phyloP scores from a whole-genome alignment of 2,329 filamentous ascomycete genomes.

The Thermoascus crustaceus region DNA sequence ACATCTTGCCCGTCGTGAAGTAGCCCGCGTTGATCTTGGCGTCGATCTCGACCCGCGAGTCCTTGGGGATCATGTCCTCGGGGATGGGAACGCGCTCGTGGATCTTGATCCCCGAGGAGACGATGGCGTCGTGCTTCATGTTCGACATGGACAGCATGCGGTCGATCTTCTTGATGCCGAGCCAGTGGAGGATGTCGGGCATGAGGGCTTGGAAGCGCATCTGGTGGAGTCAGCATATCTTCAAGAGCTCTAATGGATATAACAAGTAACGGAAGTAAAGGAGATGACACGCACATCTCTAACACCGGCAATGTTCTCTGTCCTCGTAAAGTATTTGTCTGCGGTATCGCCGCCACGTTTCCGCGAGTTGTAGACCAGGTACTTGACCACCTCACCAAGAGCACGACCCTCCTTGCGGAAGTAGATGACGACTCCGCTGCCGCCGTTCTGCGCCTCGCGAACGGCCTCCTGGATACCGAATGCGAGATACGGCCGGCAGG shows the following conservation, averaged over 20 bases:
- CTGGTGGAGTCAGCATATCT: slow-evolving; percentile 26
- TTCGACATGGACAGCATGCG: slow-evolving; percentile 98
- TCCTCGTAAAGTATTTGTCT: slow-evolving; percentile 74
- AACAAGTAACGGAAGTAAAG: slow-evolving; percentile 20
- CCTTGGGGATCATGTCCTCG: slow-evolving; percentile 85
- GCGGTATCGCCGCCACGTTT: slow-evolving; percentile 33
- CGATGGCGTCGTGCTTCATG: slow-evolving; percentile 47
- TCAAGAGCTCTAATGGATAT: not conserved
- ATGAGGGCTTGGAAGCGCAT: slow-evolving; percentile 98
- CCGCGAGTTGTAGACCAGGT: slow-evolving; percentile 56
- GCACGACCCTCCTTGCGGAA: slow-evolving; percentile 97
- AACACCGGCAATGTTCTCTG: slow-evolving; percentile 96
- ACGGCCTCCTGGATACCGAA: slow-evolving; percentile 97
- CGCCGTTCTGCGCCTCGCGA: slow-evolving; percentile 89
- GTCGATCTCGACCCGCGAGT: slow-evolving; percentile 96
- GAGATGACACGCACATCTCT: slow-evolving; percentile 57
- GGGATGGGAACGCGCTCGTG: slow-evolving; percentile 85
- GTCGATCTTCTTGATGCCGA: slow-evolving; percentile 97
- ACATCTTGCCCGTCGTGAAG: slow-evolving; percentile 80
- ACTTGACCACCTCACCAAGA: slow-evolving; percentile 89
- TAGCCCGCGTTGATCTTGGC: slow-evolving; percentile 91
- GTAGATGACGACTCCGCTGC: slow-evolving; percentile 93
- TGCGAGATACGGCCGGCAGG: slow-evolving; percentile 82
- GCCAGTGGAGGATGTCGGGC: slow-evolving; percentile 96
- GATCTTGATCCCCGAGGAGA: slow-evolving; percentile 57